phyloP scores from a whole-genome alignment of 2,329 filamentous ascomycete genomes.

The Neofusicoccum sp. region DNA sequence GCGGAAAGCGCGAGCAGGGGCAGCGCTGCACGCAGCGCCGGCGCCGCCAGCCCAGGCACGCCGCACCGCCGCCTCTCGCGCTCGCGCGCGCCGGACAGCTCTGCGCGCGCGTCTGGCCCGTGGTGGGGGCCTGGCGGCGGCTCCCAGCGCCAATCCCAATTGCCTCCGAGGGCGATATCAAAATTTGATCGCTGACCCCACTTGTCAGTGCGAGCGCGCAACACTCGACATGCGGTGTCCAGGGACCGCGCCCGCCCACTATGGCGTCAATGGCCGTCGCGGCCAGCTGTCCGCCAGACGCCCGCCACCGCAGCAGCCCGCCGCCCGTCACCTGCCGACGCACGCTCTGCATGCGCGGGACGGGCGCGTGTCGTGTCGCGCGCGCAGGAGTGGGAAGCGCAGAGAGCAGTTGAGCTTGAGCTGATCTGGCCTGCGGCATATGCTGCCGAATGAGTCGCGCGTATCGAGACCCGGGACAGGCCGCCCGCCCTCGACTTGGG shows the following conservation, averaged over 20 bases:
- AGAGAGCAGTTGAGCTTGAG: conserved; percentile 11
- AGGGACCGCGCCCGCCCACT: conserved; percentile 2
- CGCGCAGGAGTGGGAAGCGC: conserved; percentile 11
- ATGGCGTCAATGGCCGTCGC: conserved; percentile 7
- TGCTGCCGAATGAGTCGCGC: conserved; percentile 15
- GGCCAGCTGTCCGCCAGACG: conserved; percentile 13
- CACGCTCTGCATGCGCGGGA: neutral
- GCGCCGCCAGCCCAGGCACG: conserved; percentile 12
- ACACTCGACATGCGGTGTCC: conserved; percentile 15
- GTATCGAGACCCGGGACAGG: conserved; percentile 9
- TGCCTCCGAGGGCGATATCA: conserved; percentile 15
- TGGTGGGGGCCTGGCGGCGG: conserved; percentile 15
- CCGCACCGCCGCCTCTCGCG: conserved; percentile 4
- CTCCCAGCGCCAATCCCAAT: conserved; percentile 16
- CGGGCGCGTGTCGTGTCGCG: conserved; percentile 13
- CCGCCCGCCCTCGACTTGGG: conserved; percentile 14
- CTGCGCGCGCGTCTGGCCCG: conserved; percentile 15
- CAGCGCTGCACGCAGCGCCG: conserved; percentile 1
- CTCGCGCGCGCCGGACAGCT: conserved; percentile 10
- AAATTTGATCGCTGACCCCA: conserved; percentile 17
- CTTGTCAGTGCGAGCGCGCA: conserved; percentile 7
- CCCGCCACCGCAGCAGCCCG: neutral
- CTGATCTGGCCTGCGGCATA: conserved; percentile 14
- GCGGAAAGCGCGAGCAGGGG: conserved; percentile 15
- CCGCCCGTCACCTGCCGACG: neutral